Evolutionary conservation across 2,329 filamentous ascomycete genomes (phyloP).

Genomic region (Colletotrichum euphorbiae): DNA sequence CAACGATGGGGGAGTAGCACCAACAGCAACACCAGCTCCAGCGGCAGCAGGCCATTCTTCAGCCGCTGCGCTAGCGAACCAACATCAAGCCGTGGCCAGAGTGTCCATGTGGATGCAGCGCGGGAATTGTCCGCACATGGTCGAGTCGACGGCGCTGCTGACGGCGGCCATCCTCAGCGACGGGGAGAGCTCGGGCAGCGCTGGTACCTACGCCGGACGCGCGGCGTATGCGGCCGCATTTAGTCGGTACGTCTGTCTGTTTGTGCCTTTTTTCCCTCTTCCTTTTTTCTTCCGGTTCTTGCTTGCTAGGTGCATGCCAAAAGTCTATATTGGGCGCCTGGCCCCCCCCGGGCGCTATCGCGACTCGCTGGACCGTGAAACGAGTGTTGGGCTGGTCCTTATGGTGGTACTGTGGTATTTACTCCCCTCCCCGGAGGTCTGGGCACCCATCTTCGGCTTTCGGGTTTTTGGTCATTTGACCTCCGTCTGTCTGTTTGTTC

Average conservation of each 20-base stretch:
- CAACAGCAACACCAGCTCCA: conserved; percentile 23
- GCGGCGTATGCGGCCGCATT: conserved; percentile 81
- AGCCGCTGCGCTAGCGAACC: conserved; percentile 46
- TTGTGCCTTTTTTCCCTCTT: conserved; percentile 14
- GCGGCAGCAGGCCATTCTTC: not conserved
- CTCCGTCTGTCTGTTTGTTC: not conserved
- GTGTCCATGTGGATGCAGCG: conserved; percentile 78
- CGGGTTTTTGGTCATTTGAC: conserved; percentile 15
- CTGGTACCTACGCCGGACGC: conserved; percentile 70
- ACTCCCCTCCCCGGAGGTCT: conserved; percentile 6
- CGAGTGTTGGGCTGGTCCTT: no score
- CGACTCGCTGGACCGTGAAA: no score
- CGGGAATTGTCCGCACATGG: conserved; percentile 80
- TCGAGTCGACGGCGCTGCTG: conserved; percentile 82
- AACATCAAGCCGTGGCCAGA: conserved; percentile 64
- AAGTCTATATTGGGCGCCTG: no score
- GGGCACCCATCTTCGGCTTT: conserved; percentile 18
- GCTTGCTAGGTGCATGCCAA: not conserved
- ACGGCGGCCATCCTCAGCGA: conserved; percentile 77
- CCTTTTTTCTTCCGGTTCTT: not conserved
- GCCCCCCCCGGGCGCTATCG: no score
- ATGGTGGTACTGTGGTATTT: not conserved
- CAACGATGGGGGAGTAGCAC: not conserved
- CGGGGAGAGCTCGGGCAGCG: conserved; percentile 52
- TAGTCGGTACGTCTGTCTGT: conserved; percentile 67